Evolutionary conservation across 2,329 filamentous ascomycete species (phyloP), one percentile per base, ranked within the genome.

Genomic region (Acephala macrosclerotiorum): DNA sequence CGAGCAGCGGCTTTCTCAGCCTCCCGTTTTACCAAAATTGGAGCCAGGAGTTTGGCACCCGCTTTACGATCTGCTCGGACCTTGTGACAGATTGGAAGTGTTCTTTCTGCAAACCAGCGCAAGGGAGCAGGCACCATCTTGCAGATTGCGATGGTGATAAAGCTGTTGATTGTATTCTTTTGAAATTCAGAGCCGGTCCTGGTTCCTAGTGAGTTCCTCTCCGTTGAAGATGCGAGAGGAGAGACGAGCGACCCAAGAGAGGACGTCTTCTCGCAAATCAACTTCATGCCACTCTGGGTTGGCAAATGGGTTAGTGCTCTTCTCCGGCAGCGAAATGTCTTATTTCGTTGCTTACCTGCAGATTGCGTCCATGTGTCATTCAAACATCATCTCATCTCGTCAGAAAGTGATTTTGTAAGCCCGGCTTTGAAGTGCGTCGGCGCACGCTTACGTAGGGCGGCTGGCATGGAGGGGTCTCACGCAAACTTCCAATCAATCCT

Each of bases 171-270:
- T 22, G 53, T 36, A 57, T 20, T 57, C 53, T 38, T 57, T 57
- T 16, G 53, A 57, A 11, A 57, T 57, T n/a, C 53, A 26, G 26
- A 57, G 26, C 53, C 53, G 36, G n/a, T 57, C 53, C 20, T 36
- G 16, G 18, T 57, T 57, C 14, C 14, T 35, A 12, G 53, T 57
- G 20, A 57, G 53, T 36, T 18, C 4, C n/a, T 57, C 53, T n/a
- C 26, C 53, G 29, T 57, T 57, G 53, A 57, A 57, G 29, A 57
- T 57, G 29, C 53, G 53, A 5, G 53, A 57, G 16, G 53, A 57
- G 29, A 57, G 53, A 20, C 26, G 53, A 8, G 53, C 53, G 36
- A 57, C 53, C 4, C 18, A 57, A 11, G 26, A 36, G 9, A 57
- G 53, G 2, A 57, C 53, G 36, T 57, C 53, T n/a, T 33, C 53